These are phyloP conservation scores for Pleurotus tuoliensis DNA, from an alignment of 768 basidiomycete genomes.

Conservation along the genomic window DNA sequence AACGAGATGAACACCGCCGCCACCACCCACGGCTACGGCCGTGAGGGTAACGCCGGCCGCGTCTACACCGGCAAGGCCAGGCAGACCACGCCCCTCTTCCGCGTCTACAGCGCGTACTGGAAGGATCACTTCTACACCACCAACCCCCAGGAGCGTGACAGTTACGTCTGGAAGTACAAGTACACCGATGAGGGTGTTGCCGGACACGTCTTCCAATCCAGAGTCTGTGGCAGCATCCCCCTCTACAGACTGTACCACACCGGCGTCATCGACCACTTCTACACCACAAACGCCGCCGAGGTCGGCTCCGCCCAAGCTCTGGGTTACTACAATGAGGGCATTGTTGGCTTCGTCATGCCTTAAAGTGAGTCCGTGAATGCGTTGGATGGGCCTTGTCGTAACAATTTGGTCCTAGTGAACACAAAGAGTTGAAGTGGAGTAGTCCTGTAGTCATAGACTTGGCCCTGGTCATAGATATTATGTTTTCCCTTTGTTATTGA, in stretches of 20 bases:
- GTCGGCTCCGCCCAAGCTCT: not conserved
- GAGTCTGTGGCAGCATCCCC: slow-evolving; percentile 2
- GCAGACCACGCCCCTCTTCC: slow-evolving; percentile 10
- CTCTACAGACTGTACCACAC: not conserved
- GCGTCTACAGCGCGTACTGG: slow-evolving; percentile 9
- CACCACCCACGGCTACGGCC: not conserved
- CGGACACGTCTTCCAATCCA: slow-evolving; percentile 8
- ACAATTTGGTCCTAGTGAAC: too few species aligned
- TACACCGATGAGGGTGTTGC: slow-evolving; percentile 9
- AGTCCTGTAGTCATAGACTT: too few species aligned
- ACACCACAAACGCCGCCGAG: slow-evolving; percentile 3
- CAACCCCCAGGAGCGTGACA: slow-evolving; percentile 7
- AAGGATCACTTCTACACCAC: slow-evolving; percentile 14
- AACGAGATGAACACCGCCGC: not conserved
- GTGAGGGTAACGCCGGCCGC: slow-evolving; percentile 2
- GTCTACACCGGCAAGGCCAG: slow-evolving; percentile 6
- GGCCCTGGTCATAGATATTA: too few species aligned
- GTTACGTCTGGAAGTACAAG: not conserved
- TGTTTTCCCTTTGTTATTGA: too few species aligned
- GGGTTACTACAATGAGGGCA: slow-evolving; percentile 1
- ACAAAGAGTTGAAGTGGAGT: too few species aligned
- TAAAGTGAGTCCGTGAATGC: not conserved
- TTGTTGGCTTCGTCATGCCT: slow-evolving; percentile 1
- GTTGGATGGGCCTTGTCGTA: too few species aligned
- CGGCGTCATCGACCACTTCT: slow-evolving; percentile 1